A percentile compares a stretch with the other conserved stretches of the same genome.
These are phyloP conservation scores for Xylariaceae sp. DNA, from an alignment of 2,329 filamentous ascomycete genomes.

Conservation along the genomic window DNA sequence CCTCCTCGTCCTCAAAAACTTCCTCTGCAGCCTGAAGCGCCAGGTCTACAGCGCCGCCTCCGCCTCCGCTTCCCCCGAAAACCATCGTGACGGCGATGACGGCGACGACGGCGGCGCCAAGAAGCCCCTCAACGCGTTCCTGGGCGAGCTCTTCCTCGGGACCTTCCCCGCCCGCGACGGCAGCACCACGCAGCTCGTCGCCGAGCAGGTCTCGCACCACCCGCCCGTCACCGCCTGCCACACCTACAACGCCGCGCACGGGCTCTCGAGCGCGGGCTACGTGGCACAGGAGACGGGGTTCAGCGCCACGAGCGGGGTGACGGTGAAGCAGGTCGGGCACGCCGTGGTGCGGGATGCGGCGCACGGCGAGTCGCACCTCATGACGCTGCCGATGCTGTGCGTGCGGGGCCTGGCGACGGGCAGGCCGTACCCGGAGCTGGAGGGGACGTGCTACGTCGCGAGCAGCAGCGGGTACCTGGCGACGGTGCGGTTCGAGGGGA, in stretches of 20 bases:
- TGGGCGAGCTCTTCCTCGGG: constrained; percentile 43
- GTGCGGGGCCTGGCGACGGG: constrained; percentile 19
- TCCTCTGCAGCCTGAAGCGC: constrained; percentile 39
- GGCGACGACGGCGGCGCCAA: constrained; percentile 37
- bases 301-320: constrained; percentile 15
- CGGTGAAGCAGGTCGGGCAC: constrained; percentile 21
- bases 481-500: constrained; percentile 19
- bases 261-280: constrained; percentile 22
- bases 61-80: neutral
- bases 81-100: constrained; percentile 8
- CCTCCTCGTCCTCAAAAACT: constrained; percentile 44
- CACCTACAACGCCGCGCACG: constrained; percentile 19
- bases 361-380: constrained; percentile 27
- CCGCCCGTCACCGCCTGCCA: constrained; percentile 24
- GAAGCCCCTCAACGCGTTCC: constrained; percentile 47
- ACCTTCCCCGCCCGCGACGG: constrained; percentile 23
- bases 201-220: constrained; percentile 27
- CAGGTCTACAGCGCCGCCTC: constrained; percentile 35
- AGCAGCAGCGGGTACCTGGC: constrained; percentile 23
- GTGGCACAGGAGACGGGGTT: constrained; percentile 23
- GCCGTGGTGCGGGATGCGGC: constrained; percentile 26
- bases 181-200: constrained; percentile 16
- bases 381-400: constrained; percentile 22
- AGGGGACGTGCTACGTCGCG: constrained; percentile 22
- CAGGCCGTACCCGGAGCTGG: constrained; percentile 19